Percentiles rank a stretch among this genome's conserved stretches.
Conservation (phyloP, 1,284 basidiomycete species). For the Taiwanofungus camphoratus region DNA sequence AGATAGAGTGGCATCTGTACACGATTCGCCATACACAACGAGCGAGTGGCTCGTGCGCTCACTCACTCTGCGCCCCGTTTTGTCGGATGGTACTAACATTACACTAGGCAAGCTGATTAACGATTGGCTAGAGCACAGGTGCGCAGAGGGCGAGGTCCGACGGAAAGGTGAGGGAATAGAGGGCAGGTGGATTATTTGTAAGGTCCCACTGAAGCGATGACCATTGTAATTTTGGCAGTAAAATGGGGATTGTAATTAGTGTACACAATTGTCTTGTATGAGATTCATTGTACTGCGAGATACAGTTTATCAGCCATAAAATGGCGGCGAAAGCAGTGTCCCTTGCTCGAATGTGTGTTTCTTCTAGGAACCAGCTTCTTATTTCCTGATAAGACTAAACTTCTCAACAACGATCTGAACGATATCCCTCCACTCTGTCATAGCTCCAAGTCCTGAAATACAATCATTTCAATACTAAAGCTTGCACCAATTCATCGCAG, state of each 20-base stretch:
- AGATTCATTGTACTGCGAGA: too few relatives aligned
- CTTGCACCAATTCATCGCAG: too few relatives aligned
- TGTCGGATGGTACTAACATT: not conserved
- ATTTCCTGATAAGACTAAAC: conserved; percentile 37
- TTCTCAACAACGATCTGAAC: conserved; percentile 60
- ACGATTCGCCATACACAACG: too few relatives aligned
- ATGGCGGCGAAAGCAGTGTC: not conserved
- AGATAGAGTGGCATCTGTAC: too few relatives aligned
- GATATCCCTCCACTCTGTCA: conserved; percentile 89
- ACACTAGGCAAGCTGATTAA: conserved; percentile 26
- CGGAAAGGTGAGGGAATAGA: conserved; percentile 44
- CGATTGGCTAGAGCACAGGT: conserved; percentile 45
- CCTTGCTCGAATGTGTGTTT: not conserved
- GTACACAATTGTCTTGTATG: too few relatives aligned
- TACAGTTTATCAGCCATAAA: too few relatives aligned
- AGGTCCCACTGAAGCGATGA: conserved; percentile 12
- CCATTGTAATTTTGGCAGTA: not conserved
- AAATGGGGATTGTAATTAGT: too few relatives aligned
- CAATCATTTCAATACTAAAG: too few relatives aligned
- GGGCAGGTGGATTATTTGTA: conserved; percentile 50
- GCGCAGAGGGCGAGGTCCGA: conserved; percentile 39
- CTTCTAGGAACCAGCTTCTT: not conserved
- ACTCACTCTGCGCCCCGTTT: conserved; percentile 31
- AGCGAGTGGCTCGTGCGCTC: conserved; percentile 47
- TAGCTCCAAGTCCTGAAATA: conserved; percentile 83